Base-by-base conservation (phyloP, 331 rosid species). In the Quercus lobata region DNA sequence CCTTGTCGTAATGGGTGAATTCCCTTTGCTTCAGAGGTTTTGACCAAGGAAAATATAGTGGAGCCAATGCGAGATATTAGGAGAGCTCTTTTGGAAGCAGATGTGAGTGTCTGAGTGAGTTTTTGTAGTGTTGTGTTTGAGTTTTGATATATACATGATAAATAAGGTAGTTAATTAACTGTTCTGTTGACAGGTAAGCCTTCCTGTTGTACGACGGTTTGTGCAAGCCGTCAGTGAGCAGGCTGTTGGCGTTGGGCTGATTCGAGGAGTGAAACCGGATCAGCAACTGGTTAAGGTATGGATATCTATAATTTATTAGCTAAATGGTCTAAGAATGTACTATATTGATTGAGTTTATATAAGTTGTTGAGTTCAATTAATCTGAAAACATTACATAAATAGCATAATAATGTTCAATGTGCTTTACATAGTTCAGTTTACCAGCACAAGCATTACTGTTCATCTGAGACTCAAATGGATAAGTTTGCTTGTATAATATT, bases 31-130 rank as follows among this genome's bases (percentile, higher is more conserved):
- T 76, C 85, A 96, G 99, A 96, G 94, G 92, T 96, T 87, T 92
- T 96, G 92, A 85, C 98, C 7, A 92, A 93, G 84, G 99, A 96
- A 76, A 96, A 96, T 68, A 89, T 96, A 66, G 97, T 82, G 86
- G 99, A 96, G 90, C 99, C 99, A 65, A 93, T 96, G 99, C 86
- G 94, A 46, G 99, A 96, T 76, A 96, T 96, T 7, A 87, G 97
- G 85, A 93, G 99, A 88, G 97, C 98, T 80, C 96, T 96, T 81
- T 76, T 96, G 87, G 99, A 96, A 85, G 99, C 99, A 32, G 99
- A 96, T 86, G 99, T 96, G 79, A 85, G 96, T 81, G 55, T 49
- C 35, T 76, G 78, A 10, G 56, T 18, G 17, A 72, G 19, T 66
- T 53, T 7, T 21, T 27, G 58, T 4, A 16, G 34, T 41, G 8